Evolutionary conservation across 352 stramenopile genomes (phyloP).

Genomic region (Phytophthora sansomeana): DNA sequence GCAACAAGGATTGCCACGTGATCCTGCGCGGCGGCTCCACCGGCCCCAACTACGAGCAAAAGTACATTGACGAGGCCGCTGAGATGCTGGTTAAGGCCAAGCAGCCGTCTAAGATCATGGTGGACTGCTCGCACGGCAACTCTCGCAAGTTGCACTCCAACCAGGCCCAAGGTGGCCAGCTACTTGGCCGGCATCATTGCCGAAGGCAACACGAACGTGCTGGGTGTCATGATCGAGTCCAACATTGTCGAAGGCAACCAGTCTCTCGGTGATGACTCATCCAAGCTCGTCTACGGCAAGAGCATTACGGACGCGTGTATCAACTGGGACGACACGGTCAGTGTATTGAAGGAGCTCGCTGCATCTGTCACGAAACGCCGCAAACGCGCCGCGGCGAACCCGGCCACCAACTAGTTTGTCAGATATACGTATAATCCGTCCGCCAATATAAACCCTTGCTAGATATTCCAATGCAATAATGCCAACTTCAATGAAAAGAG

Average conservation of each 20-base stretch:
- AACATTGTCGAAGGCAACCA: constrained; percentile 91
- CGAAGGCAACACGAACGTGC: constrained; percentile 68
- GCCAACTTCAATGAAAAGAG: no score
- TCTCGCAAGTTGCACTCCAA: constrained; percentile 86
- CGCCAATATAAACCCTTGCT: constrained; percentile 27
- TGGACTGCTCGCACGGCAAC: constrained; percentile 92
- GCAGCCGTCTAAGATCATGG: constrained; percentile 82
- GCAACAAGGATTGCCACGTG: constrained; percentile 88
- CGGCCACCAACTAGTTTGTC: constrained; percentile 26
- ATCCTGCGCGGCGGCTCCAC: constrained; percentile 79
- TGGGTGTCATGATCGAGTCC: constrained; percentile 91
- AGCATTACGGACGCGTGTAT: constrained; percentile 91
- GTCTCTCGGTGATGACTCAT: constrained; percentile 68
- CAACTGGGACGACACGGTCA: constrained; percentile 84
- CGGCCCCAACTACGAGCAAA: constrained; percentile 86
- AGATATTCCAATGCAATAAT: constrained; percentile 4
- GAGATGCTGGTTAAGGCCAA: constrained; percentile 70
- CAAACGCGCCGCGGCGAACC: constrained; percentile 27
- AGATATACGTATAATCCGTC: constrained; percentile 26
- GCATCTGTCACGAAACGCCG: constrained; percentile 61
- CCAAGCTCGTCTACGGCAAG: constrained; percentile 84
- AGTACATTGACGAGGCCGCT: constrained; percentile 72
- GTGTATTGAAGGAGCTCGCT: constrained; percentile 63
- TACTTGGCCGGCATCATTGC: constrained; percentile 76
- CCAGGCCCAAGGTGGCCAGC: constrained; percentile 77